Percentiles rank a stretch among this genome's conserved stretches.
Conservation (phyloP, 2,329 filamentous ascomycete species). For the Alternaria longipes region DNA sequence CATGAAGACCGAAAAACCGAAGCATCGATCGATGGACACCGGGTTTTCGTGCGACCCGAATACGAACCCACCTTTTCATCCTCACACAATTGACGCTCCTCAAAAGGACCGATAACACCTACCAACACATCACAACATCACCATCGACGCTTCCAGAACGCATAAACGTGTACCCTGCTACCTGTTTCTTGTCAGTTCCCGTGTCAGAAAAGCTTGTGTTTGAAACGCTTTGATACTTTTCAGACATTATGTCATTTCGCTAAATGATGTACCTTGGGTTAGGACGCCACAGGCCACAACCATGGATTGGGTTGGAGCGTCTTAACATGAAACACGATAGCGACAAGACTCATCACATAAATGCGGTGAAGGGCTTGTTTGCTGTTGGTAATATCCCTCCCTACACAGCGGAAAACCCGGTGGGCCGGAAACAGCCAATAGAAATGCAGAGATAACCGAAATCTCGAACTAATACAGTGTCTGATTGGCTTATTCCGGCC, state of each 20-base stretch:
- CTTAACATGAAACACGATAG: neutral
- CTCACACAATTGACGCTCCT: neutral
- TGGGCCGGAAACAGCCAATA: too few species aligned
- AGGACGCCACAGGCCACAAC: slow-evolving; percentile 1
- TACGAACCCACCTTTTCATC: neutral
- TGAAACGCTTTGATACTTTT: neutral
- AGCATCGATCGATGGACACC: neutral
- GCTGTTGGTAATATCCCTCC: too few species aligned
- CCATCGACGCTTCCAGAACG: slow-evolving; percentile 3
- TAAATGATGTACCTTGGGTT: neutral
- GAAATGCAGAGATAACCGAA: too few species aligned
- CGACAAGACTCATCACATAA: neutral
- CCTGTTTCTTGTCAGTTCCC: neutral
- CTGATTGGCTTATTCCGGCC: too few species aligned
- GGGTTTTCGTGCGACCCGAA: neutral
- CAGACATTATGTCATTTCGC: neutral
- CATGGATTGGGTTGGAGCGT: neutral
- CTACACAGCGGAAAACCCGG: too few species aligned
- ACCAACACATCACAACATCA: neutral
- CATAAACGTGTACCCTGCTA: neutral
- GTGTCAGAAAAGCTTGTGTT: slow-evolving; percentile 4
- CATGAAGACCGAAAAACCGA: neutral
- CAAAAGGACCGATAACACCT: neutral
- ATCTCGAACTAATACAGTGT: too few species aligned
- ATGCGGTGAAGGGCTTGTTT: neutral